phyloP scores from a whole-genome alignment of 345 rosid species.

The Turritis glabra region DNA sequence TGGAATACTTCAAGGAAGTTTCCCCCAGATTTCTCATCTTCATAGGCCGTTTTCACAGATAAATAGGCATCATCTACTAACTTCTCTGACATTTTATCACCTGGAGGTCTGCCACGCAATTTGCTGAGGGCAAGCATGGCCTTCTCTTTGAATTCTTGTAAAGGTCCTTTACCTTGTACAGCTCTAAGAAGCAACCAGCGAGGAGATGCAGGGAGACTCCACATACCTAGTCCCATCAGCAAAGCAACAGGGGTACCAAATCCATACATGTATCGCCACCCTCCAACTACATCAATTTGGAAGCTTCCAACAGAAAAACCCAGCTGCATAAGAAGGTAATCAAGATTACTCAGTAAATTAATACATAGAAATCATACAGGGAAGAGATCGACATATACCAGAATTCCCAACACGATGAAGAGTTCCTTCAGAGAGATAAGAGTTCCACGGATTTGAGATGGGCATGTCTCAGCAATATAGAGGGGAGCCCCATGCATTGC shows the following conservation, averaged over 20 bases:
- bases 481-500: constrained; percentile 99
- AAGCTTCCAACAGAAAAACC: constrained; percentile 93
- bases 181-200: constrained; percentile 98
- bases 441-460: constrained; percentile 96
- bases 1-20: constrained; percentile 83
- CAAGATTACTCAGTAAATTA: not conserved
- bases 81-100: constrained; percentile 70
- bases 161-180: constrained; percentile 73
- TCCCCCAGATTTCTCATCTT: constrained; percentile 64
- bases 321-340: constrained; percentile 46
- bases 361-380: not conserved
- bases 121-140: constrained; percentile 76
- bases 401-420: constrained; percentile 88
- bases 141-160: constrained; percentile 74
- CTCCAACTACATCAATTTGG: constrained; percentile 75
- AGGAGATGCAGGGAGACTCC: constrained; percentile 96
- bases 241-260: constrained; percentile 65
- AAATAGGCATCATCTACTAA: constrained; percentile 69
- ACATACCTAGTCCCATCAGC: constrained; percentile 85
- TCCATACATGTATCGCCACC: constrained; percentile 97
- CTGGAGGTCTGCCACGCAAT: constrained; percentile 74
- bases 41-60: constrained; percentile 66
- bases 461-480: constrained; percentile 96
- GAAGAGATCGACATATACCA: constrained; percentile 52
- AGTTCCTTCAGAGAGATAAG: constrained; percentile 87